phyloP scores from a whole-genome alignment of 169 alveolate genomes.

The Plasmodium vinckei region DNA sequence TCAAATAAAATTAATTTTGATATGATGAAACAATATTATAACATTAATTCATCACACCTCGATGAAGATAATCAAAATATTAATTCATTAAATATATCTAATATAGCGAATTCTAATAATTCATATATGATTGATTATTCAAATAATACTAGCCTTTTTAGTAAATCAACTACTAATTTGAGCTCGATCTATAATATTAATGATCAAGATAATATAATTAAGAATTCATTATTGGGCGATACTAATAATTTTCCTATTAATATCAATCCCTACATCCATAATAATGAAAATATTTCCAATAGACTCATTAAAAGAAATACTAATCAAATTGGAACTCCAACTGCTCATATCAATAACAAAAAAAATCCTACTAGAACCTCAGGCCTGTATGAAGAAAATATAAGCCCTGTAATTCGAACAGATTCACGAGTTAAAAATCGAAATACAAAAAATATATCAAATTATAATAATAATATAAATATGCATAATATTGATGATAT shows the following conservation, averaged over 20 bases:
- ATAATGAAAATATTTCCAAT: too few species aligned
- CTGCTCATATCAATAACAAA: too few species aligned
- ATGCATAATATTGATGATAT: not conserved
- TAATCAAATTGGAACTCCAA: too few species aligned
- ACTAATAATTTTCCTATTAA: too few species aligned
- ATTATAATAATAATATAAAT: not conserved
- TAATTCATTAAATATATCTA: not conserved
- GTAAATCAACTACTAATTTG: conserved; percentile 3
- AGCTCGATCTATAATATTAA: conserved; percentile 10
- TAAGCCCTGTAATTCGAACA: too few species aligned
- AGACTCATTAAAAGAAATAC: too few species aligned
- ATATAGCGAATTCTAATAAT: not conserved
- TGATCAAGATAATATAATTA: conserved; percentile 1
- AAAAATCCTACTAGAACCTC: too few species aligned
- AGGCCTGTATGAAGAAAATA: too few species aligned
- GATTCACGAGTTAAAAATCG: not conserved
- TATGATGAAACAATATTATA: conserved; percentile 53
- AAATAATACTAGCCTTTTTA: not conserved
- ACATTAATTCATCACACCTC: conserved; percentile 6
- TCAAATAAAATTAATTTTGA: conserved; percentile 23
- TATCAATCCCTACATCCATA: too few species aligned
- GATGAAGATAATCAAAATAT: conserved; percentile 5
- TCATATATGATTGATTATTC: not conserved
- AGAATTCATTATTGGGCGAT: too few species aligned
- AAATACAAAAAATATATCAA: not conserved